These are phyloP conservation scores for Heliamphora exappendiculata DNA, from an alignment of 148 eudicot species.

Conservation along the genomic window DNA sequence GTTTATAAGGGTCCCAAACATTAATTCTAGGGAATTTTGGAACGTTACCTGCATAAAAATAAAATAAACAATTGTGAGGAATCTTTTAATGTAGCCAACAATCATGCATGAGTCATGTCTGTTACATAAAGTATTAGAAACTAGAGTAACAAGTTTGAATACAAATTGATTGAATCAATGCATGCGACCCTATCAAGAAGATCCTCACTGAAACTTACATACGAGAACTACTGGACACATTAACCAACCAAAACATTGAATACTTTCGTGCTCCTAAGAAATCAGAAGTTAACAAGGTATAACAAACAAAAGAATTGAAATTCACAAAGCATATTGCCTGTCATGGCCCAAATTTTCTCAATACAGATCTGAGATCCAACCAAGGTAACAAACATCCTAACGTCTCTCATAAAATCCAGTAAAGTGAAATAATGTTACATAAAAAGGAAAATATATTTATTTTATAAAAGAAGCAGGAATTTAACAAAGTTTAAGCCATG, in stretches of 20 bases:
- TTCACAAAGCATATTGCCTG: too few species aligned
- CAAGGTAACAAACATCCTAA: too few species aligned
- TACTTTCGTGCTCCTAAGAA: background rate
- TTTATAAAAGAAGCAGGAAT: too few species aligned
- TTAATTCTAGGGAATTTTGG: slow-evolving; percentile 54
- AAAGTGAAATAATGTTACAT: too few species aligned
- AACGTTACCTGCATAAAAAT: slow-evolving; percentile 33
- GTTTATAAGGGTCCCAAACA: slow-evolving; percentile 95
- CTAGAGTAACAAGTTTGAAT: background rate
- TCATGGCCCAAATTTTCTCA: too few species aligned
- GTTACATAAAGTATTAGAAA: background rate
- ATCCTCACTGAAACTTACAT: background rate
- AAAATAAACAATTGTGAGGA: background rate
- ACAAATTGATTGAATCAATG: background rate
- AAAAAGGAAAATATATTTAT: too few species aligned
- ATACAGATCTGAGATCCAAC: too few species aligned
- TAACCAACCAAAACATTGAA: background rate
- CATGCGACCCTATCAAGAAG: background rate
- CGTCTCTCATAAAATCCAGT: too few species aligned
- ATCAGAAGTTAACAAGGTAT: background rate
- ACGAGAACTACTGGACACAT: background rate
- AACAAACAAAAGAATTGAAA: too few species aligned
- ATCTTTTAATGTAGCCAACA: background rate
- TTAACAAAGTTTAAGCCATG: too few species aligned
- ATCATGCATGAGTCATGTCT: background rate